Evolutionary conservation across 2,329 filamentous ascomycete species (phyloP), one percentile per base, ranked within the genome.

Genomic region (Exutisphaerella laricina): DNA sequence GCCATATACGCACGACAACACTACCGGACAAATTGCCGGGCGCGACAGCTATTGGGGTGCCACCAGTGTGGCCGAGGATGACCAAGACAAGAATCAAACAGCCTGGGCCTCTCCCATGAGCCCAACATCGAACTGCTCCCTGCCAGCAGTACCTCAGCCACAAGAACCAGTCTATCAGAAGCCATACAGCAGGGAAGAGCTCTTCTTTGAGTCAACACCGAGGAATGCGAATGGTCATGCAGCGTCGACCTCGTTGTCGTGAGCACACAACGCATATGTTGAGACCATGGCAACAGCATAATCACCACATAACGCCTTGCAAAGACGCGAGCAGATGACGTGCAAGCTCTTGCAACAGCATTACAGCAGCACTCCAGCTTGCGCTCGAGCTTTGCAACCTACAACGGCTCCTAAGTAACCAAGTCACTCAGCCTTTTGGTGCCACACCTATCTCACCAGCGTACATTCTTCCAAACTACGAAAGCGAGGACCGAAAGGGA

Each of bases 141-240:
- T 12, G 14, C 12, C 31, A 17, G 23, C 16, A 13, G 4, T 5
- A n/a, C 20, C 20, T 5, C 14, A 23, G 8, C 17, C 33, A 20
- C 33, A 35, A 20, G 33, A 35, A 10, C 20, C 33, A 7, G 21
- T 10, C 20, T 7, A 14, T 7, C 17, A 23, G n/a, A 17, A 21
- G 20, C 33, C 17, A 4, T 35, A 35, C n/a, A 35, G 17, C 20
- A 22, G 18, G 10, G 33, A 35, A 16, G 17, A 35, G 14, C 20
- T 35, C 8, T 35, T 35, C 33, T 35, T 35, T 20, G 33, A 35
- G 14, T 35, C 33, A 5, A 35, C 33, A 3, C 33, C 33, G 7
- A 17, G 20, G n/a, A 20, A 35, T 13, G 14, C 8, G 8, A 23
- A 5, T 7, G 20, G 20, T 17, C 30, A 7, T 10, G 13, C 30